phyloP scores from a whole-genome alignment of 371 early-diverging fungal species.

The Mortierella sp. region DNA sequence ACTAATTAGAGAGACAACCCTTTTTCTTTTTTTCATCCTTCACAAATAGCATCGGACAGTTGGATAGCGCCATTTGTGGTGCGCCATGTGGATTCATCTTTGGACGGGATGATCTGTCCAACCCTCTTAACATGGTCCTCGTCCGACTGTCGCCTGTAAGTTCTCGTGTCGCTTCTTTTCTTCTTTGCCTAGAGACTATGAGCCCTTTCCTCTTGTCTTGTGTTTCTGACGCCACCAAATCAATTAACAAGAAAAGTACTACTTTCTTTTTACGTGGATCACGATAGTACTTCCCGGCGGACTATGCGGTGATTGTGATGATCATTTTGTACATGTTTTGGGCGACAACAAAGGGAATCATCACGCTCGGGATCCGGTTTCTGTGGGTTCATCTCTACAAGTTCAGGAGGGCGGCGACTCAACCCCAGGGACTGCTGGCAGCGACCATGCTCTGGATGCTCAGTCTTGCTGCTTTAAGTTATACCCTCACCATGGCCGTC shows the following conservation, averaged over 20 bases:
- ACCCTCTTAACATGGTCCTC: slow-evolving; percentile 72
- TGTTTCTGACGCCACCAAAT: not conserved
- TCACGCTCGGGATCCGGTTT: slow-evolving; percentile 70
- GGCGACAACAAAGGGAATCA: slow-evolving; percentile 71
- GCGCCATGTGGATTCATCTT: slow-evolving; percentile 74
- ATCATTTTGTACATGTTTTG: slow-evolving; percentile 72
- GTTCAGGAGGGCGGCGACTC: slow-evolving; percentile 64
- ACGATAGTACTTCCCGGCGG: slow-evolving; percentile 66
- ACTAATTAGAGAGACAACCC: too few species aligned
- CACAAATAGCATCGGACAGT: slow-evolving; percentile 61
- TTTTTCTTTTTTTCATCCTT: slow-evolving; percentile 14
- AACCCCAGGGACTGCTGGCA: slow-evolving; percentile 74
- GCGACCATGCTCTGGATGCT: slow-evolving; percentile 65
- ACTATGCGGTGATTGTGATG: slow-evolving; percentile 70
- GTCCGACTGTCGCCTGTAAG: slow-evolving; percentile 65
- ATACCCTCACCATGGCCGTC: slow-evolving; percentile 66
- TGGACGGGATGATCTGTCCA: slow-evolving; percentile 65
- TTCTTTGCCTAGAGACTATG: not conserved
- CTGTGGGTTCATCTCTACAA: slow-evolving; percentile 70
- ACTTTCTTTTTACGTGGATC: not conserved
- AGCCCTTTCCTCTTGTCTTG: too few species aligned
- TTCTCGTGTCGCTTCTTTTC: not conserved
- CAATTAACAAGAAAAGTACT: not conserved
- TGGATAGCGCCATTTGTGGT: slow-evolving; percentile 70
- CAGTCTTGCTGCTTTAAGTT: slow-evolving; percentile 68